These are phyloP conservation scores for Xylariaceae sp. DNA, from an alignment of 2,329 filamentous ascomycete species.

Conservation along the genomic window DNA sequence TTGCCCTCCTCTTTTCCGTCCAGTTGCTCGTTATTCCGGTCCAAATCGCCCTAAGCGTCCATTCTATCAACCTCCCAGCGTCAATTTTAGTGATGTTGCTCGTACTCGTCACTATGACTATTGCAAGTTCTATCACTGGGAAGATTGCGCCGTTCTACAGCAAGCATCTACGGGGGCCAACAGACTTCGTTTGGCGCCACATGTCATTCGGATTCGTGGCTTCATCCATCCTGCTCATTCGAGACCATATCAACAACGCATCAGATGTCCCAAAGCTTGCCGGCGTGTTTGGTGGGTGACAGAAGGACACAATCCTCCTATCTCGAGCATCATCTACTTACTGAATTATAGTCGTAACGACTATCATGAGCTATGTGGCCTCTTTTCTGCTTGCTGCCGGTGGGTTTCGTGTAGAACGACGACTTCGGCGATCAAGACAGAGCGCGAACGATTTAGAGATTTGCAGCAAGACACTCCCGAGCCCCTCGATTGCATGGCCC, in stretches of 20 bases:
- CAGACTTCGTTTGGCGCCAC: slow-evolving; percentile 32
- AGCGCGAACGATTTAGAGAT: slow-evolving; percentile 25
- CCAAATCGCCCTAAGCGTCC: slow-evolving; percentile 26
- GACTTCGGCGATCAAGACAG: slow-evolving; percentile 20
- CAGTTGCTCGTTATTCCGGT: slow-evolving; percentile 30
- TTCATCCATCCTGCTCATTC: slow-evolving; percentile 33
- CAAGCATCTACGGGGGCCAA: slow-evolving; percentile 29
- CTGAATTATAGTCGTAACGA: slow-evolving; percentile 27
- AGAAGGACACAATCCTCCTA: background rate
- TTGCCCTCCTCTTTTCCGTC: slow-evolving; percentile 24
- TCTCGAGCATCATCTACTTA: background rate
- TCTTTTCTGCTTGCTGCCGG: slow-evolving; percentile 25
- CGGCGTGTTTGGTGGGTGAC: slow-evolving; percentile 28
- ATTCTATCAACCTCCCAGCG: slow-evolving; percentile 30
- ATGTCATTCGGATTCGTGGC: slow-evolving; percentile 35
- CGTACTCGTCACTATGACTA: slow-evolving; percentile 22
- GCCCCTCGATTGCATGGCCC: slow-evolving; percentile 26
- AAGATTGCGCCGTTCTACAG: slow-evolving; percentile 24
- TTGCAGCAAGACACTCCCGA: slow-evolving; percentile 25
- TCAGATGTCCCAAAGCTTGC: slow-evolving; percentile 27
- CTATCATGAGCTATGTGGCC: slow-evolving; percentile 25
- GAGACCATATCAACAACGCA: slow-evolving; percentile 27
- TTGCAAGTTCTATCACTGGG: slow-evolving; percentile 23
- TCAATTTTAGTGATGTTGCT: slow-evolving; percentile 33
- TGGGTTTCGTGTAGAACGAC: slow-evolving; percentile 25